These are phyloP conservation scores for Akebia trifoliata DNA, from an alignment of 164 flowering plant genomes.

Conservation along the genomic window DNA sequence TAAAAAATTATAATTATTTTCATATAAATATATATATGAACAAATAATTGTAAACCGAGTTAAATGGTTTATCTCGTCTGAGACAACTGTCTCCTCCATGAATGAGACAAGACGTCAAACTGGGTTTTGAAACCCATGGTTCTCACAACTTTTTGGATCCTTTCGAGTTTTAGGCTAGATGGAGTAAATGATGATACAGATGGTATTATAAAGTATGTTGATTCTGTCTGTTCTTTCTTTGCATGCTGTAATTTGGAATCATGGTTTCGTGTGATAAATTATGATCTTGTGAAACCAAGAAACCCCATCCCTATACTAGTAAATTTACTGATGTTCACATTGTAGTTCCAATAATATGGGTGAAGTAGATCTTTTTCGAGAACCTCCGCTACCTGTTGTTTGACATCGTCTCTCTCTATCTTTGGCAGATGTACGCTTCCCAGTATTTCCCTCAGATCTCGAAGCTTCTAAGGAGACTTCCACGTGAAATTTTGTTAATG, in stretches of 20 bases:
- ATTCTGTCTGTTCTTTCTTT: too few relatives aligned
- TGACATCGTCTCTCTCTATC: conserved; percentile 5
- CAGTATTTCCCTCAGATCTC: conserved; percentile 82
- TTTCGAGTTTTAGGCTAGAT: background rate
- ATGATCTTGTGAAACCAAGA: too few relatives aligned
- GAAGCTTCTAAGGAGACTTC: conserved; percentile 80
- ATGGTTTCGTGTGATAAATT: too few relatives aligned
- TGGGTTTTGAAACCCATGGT: background rate
- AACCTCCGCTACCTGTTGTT: background rate
- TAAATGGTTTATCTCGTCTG: too few relatives aligned
- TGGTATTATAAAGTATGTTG: too few relatives aligned
- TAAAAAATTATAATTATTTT: too few relatives aligned
- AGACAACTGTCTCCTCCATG: too few relatives aligned
- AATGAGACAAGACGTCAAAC: too few relatives aligned
- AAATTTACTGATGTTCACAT: background rate
- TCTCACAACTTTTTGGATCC: background rate
- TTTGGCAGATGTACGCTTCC: conserved; percentile 88
- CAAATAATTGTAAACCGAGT: too few relatives aligned
- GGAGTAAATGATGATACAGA: background rate
- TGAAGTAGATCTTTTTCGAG: background rate
- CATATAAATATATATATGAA: too few relatives aligned
- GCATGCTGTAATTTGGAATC: too few relatives aligned
- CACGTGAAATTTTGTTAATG: conserved; percentile 84
- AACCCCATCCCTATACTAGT: background rate
- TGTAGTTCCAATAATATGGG: background rate